phyloP scores from a whole-genome alignment of 1,284 basidiomycete species.

The Ganoderma multipileum region DNA sequence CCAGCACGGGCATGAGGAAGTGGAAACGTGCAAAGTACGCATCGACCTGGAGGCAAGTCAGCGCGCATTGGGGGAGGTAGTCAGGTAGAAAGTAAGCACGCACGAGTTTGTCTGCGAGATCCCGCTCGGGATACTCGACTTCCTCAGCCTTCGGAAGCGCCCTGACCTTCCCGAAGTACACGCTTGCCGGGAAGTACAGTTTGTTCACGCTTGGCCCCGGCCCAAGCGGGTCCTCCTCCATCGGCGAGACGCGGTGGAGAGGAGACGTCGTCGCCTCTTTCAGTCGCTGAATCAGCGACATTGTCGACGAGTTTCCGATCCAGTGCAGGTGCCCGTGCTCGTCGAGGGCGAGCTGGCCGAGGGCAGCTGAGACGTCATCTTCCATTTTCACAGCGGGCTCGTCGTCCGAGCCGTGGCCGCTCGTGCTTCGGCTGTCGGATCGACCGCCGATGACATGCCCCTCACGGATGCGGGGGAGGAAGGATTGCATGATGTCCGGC shows the following conservation, averaged over 20 bases:
- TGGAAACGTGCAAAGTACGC: conserved; percentile 87
- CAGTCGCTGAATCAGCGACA: conserved; percentile 91
- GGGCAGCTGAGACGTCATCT: conserved; percentile 79
- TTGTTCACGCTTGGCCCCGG: conserved; percentile 81
- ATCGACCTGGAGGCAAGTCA: conserved; percentile 63
- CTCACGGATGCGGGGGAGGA: conserved; percentile 39
- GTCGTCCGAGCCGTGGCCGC: conserved; percentile 38
- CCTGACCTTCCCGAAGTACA: conserved; percentile 87
- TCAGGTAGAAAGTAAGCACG: conserved; percentile 28
- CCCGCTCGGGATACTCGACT: conserved; percentile 85
- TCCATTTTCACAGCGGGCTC: conserved; percentile 53
- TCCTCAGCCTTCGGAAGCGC: conserved; percentile 86
- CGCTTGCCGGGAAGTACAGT: conserved; percentile 87
- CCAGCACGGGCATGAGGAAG: conserved; percentile 84
- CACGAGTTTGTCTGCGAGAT: conserved; percentile 84
- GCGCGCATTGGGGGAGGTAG: conserved; percentile 15
- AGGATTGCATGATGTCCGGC: conserved; percentile 36
- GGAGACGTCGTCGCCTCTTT: conserved; percentile 76
- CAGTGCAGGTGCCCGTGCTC: conserved; percentile 91
- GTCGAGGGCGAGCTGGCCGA: conserved; percentile 87
- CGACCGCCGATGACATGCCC: conserved; percentile 38
- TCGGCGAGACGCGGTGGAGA: conserved; percentile 77
- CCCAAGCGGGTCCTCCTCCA: conserved; percentile 80
- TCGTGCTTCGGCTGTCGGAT: conserved; percentile 43
- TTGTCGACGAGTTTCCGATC: conserved; percentile 91